Evolutionary conservation across 148 eudicot genomes (phyloP).

Genomic region (Vaccinium macrocarpon): DNA sequence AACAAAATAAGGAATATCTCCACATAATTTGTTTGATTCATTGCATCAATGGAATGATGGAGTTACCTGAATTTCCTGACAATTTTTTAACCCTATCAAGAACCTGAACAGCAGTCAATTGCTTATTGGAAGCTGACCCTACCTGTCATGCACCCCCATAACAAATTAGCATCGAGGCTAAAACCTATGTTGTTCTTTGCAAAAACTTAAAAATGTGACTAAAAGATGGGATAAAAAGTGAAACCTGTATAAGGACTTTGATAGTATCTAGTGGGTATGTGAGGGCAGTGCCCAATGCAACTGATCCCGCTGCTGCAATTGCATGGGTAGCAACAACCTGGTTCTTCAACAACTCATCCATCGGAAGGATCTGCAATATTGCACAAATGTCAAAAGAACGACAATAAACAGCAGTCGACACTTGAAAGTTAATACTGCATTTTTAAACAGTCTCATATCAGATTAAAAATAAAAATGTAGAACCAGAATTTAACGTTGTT

Average conservation of each 20-base stretch:
- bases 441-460: not conserved
- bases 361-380: constrained; percentile 19
- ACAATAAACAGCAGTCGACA: not conserved
- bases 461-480: not conserved
- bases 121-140: constrained; percentile 58
- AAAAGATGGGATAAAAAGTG: not conserved
- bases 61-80: constrained; percentile 63
- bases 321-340: constrained; percentile 61
- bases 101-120: constrained; percentile 50
- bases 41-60: not conserved
- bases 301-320: constrained; percentile 66
- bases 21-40: not conserved
- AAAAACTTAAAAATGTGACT: not conserved
- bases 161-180: not conserved
- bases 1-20: not conserved
- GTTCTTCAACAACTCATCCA: constrained; percentile 75
- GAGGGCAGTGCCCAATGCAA: constrained; percentile 52
- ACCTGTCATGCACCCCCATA: constrained; percentile 33
- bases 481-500: not conserved
- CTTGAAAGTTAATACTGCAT: not conserved
- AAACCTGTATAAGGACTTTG: constrained; percentile 69
- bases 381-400: constrained; percentile 2
- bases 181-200: not conserved
- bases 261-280: constrained; percentile 76
- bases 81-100: constrained; percentile 49